Evolutionary conservation across 768 basidiomycete species (phyloP).

Genomic region (Lentinus tigrinus): DNA sequence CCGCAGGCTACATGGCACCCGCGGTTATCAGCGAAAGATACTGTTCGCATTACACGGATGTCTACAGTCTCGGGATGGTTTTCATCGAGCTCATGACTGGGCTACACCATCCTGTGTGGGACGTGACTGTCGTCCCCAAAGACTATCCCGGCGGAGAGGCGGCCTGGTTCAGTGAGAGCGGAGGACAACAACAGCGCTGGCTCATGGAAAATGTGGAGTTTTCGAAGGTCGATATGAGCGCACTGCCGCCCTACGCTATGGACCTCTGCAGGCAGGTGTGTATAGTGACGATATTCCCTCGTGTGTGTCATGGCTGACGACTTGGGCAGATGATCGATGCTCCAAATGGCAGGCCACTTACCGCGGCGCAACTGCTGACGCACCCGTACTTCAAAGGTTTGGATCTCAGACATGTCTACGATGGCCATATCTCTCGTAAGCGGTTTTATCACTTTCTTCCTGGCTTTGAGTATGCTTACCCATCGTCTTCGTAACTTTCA

Average conservation of each 20-base stretch:
- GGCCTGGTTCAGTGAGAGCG: background rate
- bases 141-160: background rate
- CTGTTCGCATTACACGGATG: constrained; percentile 32
- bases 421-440: no score
- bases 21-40: constrained; percentile 39
- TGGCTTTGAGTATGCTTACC: no score
- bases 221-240: background rate
- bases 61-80: constrained; percentile 49
- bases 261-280: background rate
- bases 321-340: no score
- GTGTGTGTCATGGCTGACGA: no score
- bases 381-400: no score
- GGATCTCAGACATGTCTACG: no score
- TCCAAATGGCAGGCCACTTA: no score
- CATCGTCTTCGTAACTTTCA: background rate
- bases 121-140: background rate
- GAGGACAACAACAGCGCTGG: background rate
- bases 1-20: constrained; percentile 43
- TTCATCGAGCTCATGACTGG: constrained; percentile 38
- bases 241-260: background rate
- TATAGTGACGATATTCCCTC: no score
- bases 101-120: constrained; percentile 4
- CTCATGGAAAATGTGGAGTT: background rate
- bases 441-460: no score
- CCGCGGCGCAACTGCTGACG: no score